Base-by-base conservation (phyloP, 805 yeast species). In the Pichia phayaonensis region DNA sequence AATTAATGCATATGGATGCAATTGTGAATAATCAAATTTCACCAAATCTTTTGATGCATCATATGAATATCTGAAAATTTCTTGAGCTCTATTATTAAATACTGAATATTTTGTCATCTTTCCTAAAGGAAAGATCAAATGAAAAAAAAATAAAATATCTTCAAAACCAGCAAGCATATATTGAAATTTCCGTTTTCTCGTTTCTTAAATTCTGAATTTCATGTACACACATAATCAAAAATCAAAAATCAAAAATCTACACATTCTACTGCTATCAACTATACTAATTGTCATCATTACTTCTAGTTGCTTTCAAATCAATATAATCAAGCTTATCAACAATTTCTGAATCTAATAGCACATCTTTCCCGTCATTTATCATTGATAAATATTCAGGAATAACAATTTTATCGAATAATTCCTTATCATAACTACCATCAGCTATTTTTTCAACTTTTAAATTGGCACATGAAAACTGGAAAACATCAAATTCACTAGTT, bases 1-100 rank as follows among this genome's bases (percentile, higher is more conserved):
- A 12, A 40, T 40, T 16, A 51, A 18, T 4, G 6, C 5, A 26
- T 43, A 51, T 26, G 47, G 40, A n/a, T 26, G 26, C 10, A 51
- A 12, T 22, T 26, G 27, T 7, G 18, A 27, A 31, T 47, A 45
- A 11, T 44, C 42, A 38, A 51, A 51, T 12, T 24, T 24, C 1
- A 51, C 8, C 1, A 13, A 8, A 4, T 39, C 31, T 8, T 20
- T 20, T 1, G 20, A 2, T 34, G 20, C 38, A 34, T n/a, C 3
- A 11, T 40, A 20, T 4, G 50, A 43, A 18, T 50, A 50, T 21
- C 53, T 36, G 22, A 23, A 46, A 7, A 50, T 43, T 15, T 50
- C 53, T 3, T 12, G 26, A 15, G 53, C 50, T 16, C 53, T 46
- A 10, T 22, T 18, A 7, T 38, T 11, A 21, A 34, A 10, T 7